phyloP scores from a whole-genome alignment of 2,329 filamentous ascomycete species.

The Alternaria longipes region DNA sequence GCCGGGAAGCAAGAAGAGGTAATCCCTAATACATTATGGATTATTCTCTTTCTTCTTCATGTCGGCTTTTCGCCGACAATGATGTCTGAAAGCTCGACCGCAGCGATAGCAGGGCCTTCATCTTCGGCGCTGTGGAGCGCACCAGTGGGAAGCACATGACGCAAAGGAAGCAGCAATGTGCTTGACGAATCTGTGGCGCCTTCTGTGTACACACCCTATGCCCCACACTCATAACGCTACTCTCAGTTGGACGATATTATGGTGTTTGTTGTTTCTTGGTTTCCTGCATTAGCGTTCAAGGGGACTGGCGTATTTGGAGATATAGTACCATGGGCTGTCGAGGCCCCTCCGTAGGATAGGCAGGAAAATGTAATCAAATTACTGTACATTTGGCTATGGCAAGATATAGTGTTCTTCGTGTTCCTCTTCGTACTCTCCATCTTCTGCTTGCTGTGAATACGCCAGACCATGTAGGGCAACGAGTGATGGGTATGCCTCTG shows the following conservation, averaged over 20 bases:
- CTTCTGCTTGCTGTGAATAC: background rate
- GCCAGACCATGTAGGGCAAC: background rate
- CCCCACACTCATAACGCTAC: background rate
- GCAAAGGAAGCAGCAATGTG: background rate
- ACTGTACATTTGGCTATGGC: background rate
- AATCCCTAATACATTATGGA: slow-evolving; percentile 17
- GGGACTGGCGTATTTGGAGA: slow-evolving; percentile 5
- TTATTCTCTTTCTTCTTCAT: background rate
- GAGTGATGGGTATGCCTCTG: background rate
- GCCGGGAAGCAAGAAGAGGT: slow-evolving; percentile 59
- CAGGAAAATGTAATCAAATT: slow-evolving; percentile 1
- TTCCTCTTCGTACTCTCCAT: background rate
- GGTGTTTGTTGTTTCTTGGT: slow-evolving; percentile 6
- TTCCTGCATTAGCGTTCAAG: slow-evolving; percentile 9
- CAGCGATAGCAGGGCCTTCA: background rate
- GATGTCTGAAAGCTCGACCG: background rate
- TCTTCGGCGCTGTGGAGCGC: background rate
- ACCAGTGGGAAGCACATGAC: background rate
- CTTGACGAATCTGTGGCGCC: background rate
- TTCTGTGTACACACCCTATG: background rate
- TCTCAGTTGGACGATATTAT: background rate
- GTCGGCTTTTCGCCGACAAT: background rate
- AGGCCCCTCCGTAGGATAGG: background rate
- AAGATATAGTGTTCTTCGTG: background rate
- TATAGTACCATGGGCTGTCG: background rate